These are phyloP conservation scores for Lentinula sp. DNA, from an alignment of 768 basidiomycete species.

Conservation along the genomic window DNA sequence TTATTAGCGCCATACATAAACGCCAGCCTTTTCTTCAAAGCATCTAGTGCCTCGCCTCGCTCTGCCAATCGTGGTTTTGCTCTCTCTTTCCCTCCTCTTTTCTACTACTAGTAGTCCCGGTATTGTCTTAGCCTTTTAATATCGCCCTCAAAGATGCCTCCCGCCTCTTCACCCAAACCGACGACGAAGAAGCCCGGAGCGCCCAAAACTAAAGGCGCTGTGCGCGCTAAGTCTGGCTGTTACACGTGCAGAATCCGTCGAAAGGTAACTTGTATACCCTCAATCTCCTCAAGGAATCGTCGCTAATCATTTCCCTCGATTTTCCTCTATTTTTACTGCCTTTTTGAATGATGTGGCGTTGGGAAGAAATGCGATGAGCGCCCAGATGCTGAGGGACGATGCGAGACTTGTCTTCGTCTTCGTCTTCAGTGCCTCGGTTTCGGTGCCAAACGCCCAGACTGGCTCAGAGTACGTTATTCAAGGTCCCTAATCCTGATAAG, in stretches of 20 bases:
- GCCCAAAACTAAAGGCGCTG: constrained; percentile 74
- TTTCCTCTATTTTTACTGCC: constrained; percentile 10
- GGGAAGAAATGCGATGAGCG: constrained; percentile 81
- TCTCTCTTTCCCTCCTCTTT: neutral
- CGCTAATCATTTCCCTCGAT: constrained; percentile 12
- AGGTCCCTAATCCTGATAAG: constrained; percentile 4
- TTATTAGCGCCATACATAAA: neutral
- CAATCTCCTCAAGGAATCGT: constrained; percentile 4
- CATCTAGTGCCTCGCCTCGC: constrained; percentile 15
- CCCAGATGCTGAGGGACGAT: constrained; percentile 52
- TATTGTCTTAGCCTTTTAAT: constrained; percentile 13
- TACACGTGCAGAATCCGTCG: constrained; percentile 84
- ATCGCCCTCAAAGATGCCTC: constrained; percentile 25
- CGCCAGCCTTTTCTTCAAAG: neutral
- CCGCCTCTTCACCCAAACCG: constrained; percentile 33
- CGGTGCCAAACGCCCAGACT: constrained; percentile 80
- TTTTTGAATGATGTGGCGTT: constrained; percentile 10
- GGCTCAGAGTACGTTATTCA: constrained; percentile 60
- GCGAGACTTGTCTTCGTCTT: constrained; percentile 73
- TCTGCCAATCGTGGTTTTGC: constrained; percentile 10
- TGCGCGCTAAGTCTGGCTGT: constrained; percentile 83
- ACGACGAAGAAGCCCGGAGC: constrained; percentile 41
- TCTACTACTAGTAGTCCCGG: constrained; percentile 9
- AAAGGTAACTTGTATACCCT: constrained; percentile 46
- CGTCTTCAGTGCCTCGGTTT: constrained; percentile 83